These are phyloP conservation scores for Stephania japonica DNA, from an alignment of 164 flowering plant species.

Conservation along the genomic window DNA sequence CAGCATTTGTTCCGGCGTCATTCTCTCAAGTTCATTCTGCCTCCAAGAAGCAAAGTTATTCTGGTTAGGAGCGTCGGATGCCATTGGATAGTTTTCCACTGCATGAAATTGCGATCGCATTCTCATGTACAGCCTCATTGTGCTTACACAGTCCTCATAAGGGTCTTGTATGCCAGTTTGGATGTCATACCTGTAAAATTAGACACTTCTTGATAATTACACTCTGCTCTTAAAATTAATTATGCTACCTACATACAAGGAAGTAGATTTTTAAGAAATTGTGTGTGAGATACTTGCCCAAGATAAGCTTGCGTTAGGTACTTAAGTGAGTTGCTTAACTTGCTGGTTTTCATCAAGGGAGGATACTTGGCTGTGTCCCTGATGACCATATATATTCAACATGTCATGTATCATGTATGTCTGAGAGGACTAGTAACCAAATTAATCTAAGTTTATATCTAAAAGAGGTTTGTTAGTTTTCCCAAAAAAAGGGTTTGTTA, in stretches of 20 bases:
- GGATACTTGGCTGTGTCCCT: slow-evolving; percentile 92
- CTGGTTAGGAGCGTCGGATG: slow-evolving; percentile 56
- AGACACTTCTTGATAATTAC: neutral
- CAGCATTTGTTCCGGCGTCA: slow-evolving; percentile 65
- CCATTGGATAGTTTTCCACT: slow-evolving; percentile 41
- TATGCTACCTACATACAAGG: neutral
- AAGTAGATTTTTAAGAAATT: neutral
- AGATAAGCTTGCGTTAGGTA: slow-evolving; percentile 75
- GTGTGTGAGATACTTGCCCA: slow-evolving; percentile 42
- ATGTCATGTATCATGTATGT: too few relatives aligned
- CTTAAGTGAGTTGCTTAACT: slow-evolving; percentile 90
- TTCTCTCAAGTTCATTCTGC: slow-evolving; percentile 70
- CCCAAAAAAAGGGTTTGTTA: neutral
- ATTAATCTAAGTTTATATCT: neutral
- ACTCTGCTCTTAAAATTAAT: neutral
- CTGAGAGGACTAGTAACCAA: neutral
- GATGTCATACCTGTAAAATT: slow-evolving; percentile 61
- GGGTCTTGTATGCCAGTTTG: slow-evolving; percentile 83
- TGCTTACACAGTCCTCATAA: slow-evolving; percentile 78
- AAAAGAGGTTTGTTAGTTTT: neutral
- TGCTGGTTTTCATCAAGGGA: slow-evolving; percentile 92
- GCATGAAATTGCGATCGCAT: slow-evolving; percentile 61
- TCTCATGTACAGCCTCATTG: slow-evolving; percentile 82
- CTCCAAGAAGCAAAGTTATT: slow-evolving; percentile 60
- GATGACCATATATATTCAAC: slow-evolving; percentile 16